Conservation (phyloP, 2,329 filamentous ascomycete species). For the Pyrenophora teres region DNA sequence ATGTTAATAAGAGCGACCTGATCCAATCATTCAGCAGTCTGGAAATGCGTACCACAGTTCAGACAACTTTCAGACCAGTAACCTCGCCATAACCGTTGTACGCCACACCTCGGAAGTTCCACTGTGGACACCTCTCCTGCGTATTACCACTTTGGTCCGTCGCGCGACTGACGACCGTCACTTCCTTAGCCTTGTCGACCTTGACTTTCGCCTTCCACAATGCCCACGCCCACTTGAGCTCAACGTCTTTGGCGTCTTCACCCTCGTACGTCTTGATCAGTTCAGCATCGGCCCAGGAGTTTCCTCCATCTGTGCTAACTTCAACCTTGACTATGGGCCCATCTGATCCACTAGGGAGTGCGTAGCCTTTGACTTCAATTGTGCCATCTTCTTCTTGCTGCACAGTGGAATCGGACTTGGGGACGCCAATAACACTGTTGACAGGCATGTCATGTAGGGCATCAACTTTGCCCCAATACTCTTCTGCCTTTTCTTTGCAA, state of each 20-base stretch:
- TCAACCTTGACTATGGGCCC: slow-evolving; percentile 61
- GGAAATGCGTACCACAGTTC: slow-evolving; percentile 1
- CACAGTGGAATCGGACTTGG: slow-evolving; percentile 53
- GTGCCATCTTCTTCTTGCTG: slow-evolving; percentile 45
- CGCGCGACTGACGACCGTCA: slow-evolving; percentile 58
- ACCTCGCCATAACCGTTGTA: slow-evolving; percentile 65
- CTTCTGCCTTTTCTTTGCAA: slow-evolving; percentile 55
- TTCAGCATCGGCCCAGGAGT: slow-evolving; percentile 57
- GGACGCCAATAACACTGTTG: slow-evolving; percentile 60
- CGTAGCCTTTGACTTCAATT: slow-evolving; percentile 61
- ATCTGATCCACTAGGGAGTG: slow-evolving; percentile 58
- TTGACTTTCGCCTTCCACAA: slow-evolving; percentile 58
- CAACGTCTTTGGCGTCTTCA: slow-evolving; percentile 24
- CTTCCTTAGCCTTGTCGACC: slow-evolving; percentile 49
- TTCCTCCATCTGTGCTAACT: slow-evolving; percentile 56
- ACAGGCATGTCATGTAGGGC: slow-evolving; percentile 62
- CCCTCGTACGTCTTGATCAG: slow-evolving; percentile 33
- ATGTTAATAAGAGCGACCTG: too few species aligned
- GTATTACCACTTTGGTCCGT: slow-evolving; percentile 59
- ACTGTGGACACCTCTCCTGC: slow-evolving; percentile 56
- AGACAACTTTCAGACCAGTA: slow-evolving; percentile 54
- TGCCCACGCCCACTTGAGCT: slow-evolving; percentile 61
- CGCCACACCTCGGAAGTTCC: slow-evolving; percentile 64
- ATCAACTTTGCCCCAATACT: slow-evolving; percentile 57
- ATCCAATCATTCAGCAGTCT: not conserved